phyloP scores from a whole-genome alignment of 208 protist genomes.

The Acanthamoeba triangularis region DNA sequence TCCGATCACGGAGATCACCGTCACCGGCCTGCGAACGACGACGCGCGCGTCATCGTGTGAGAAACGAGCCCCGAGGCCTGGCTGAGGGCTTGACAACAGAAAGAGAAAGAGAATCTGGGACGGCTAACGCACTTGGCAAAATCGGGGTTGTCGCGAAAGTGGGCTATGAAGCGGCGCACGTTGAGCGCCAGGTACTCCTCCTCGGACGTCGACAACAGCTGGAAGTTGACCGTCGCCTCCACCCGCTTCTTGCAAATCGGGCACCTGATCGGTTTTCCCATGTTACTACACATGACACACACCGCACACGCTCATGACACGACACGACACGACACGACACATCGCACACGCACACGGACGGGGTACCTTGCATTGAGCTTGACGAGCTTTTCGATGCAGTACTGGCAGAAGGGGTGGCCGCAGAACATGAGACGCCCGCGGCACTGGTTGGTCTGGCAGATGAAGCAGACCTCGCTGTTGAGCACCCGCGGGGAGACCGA shows the following conservation, averaged over 20 bases:
- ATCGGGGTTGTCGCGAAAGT: slow-evolving; percentile 6
- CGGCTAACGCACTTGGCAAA: neutral
- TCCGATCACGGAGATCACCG: slow-evolving; percentile 28
- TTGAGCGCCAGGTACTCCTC: slow-evolving; percentile 52
- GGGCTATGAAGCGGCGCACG: slow-evolving; percentile 19
- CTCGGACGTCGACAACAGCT: slow-evolving; percentile 22
- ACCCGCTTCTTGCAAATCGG: slow-evolving; percentile 45
- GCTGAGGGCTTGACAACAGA: neutral
- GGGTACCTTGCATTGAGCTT: slow-evolving; percentile 34
- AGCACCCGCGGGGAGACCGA: neutral
- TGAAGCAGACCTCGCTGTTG: slow-evolving; percentile 45
- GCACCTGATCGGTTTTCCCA: neutral
- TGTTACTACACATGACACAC: too few relatives aligned
- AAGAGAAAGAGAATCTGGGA: neutral
- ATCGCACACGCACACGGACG: neutral
- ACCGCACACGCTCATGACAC: too few relatives aligned
- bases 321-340: neutral
- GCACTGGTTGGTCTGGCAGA: slow-evolving; percentile 41
- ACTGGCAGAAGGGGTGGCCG: slow-evolving; percentile 32
- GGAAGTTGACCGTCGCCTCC: slow-evolving; percentile 30
- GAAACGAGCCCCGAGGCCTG: neutral
- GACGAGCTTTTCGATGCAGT: slow-evolving; percentile 52
- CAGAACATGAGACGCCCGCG: slow-evolving; percentile 34
- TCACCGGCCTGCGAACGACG: neutral
- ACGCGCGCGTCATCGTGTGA: neutral